phyloP scores from a whole-genome alignment of 768 basidiomycete species.

The Agrocybe chaxingu region DNA sequence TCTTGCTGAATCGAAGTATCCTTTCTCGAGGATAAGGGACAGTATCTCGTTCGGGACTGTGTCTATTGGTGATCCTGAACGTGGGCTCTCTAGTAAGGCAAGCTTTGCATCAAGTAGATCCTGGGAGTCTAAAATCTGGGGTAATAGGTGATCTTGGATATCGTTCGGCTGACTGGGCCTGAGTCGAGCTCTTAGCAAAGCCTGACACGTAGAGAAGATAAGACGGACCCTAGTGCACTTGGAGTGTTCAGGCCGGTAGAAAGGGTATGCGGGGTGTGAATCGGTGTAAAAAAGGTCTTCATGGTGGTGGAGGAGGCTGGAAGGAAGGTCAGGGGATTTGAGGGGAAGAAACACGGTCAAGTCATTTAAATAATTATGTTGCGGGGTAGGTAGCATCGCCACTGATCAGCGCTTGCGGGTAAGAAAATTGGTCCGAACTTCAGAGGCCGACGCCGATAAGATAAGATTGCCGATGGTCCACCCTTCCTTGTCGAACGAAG shows the following conservation, averaged over 20 bases:
- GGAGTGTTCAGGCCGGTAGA: constrained; percentile 18
- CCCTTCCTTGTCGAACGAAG: too few relatives aligned
- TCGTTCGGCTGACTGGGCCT: constrained; percentile 3
- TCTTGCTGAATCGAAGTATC: constrained; percentile 17
- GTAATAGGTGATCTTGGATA: not conserved
- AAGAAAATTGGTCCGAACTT: too few relatives aligned
- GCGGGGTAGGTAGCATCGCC: too few relatives aligned
- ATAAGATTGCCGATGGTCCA: too few relatives aligned
- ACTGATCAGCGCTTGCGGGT: too few relatives aligned
- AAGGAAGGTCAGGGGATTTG: not conserved
- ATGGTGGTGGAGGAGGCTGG: constrained; percentile 5
- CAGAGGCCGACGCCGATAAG: too few relatives aligned
- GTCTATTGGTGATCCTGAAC: constrained; percentile 16
- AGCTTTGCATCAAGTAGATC: constrained; percentile 3
- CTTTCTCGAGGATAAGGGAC: constrained; percentile 24
- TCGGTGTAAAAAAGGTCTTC: constrained; percentile 9
- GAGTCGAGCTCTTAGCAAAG: constrained; percentile 1
- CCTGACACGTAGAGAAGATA: constrained; percentile 4
- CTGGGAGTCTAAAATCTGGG: not conserved
- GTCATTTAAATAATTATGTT: not conserved
- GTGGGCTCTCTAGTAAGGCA: not conserved
- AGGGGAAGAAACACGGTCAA: not conserved
- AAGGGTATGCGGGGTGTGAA: constrained; percentile 14
- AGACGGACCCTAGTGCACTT: constrained; percentile 11
- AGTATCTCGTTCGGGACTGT: constrained; percentile 26